A percentile compares a stretch with the other conserved stretches of the same genome.
Evolutionary conservation across 2,329 filamentous ascomycete species (phyloP).

Genomic region (Lojkania enalia): DNA sequence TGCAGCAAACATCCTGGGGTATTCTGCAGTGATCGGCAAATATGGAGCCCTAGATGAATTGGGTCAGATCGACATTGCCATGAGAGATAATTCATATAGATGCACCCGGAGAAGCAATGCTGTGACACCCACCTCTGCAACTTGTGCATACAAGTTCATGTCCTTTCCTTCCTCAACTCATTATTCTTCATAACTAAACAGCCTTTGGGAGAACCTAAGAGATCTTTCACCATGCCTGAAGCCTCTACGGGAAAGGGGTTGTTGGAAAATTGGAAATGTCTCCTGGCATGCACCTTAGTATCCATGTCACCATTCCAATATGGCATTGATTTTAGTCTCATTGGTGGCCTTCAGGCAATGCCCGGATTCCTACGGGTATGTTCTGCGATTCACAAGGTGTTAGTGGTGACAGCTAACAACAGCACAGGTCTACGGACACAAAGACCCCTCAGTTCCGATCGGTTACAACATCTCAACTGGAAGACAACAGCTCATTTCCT

Average conservation of each 20-base stretch:
- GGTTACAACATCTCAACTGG: conserved; percentile 51
- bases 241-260: conserved; percentile 32
- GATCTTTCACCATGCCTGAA: conserved; percentile 22
- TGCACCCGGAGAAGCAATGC: neutral
- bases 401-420: no score
- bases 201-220: no score
- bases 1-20: conserved; percentile 18
- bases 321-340: conserved; percentile 57
- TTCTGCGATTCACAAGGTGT: no score
- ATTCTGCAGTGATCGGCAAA: conserved; percentile 25
- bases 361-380: conserved; percentile 52
- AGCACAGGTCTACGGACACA: conserved; percentile 39
- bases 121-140: neutral
- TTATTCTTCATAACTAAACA: no score
- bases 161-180: neutral
- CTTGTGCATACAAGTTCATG: neutral
- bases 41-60: conserved; percentile 11
- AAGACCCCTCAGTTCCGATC: conserved; percentile 32
- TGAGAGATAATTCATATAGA: conserved; percentile 3
- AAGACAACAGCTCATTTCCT: conserved; percentile 51
- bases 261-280: conserved; percentile 52
- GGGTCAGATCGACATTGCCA: neutral
- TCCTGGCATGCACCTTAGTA: conserved; percentile 53
- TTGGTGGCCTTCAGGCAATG: conserved; percentile 57
- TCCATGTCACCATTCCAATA: conserved; percentile 58